Conservation (phyloP, 208 protist genomes). For the Porcisia deanei region DNA sequence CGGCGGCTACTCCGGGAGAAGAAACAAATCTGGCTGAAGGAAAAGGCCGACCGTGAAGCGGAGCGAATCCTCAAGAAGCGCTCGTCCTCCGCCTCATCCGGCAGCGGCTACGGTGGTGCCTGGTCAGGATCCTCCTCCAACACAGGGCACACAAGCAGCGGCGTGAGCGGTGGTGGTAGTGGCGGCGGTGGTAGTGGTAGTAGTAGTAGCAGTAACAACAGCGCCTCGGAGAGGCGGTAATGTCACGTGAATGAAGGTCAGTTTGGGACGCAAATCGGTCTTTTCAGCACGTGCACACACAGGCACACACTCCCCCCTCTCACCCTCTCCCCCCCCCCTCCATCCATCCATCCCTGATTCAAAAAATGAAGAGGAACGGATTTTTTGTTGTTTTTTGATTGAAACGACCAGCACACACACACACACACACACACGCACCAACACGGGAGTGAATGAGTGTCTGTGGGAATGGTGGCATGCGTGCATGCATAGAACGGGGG, state of each 20-base stretch:
- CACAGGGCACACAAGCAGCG: conserved; percentile 6
- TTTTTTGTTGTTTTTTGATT: background rate
- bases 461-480: too few relatives aligned
- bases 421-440: background rate
- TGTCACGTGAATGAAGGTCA: background rate
- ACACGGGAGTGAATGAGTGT: background rate
- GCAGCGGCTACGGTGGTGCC: conserved; percentile 3
- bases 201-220: background rate
- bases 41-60: conserved; percentile 73
- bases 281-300: background rate
- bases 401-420: background rate
- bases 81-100: conserved; percentile 1
- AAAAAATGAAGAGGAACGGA: background rate
- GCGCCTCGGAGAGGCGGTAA: conserved; percentile 6
- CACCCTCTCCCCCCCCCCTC: too few relatives aligned
- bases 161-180: conserved; percentile 13
- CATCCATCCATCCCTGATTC: background rate
- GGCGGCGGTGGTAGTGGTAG: background rate
- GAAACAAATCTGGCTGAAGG: conserved; percentile 69
- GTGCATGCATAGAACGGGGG: background rate
- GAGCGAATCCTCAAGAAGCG: conserved; percentile 82
- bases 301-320: background rate
- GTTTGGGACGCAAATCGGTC: background rate
- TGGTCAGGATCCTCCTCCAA: conserved; percentile 13
- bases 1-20: conserved; percentile 74